phyloP scores from a whole-genome alignment of 768 basidiomycete genomes.

The Boletus sensibilis region DNA sequence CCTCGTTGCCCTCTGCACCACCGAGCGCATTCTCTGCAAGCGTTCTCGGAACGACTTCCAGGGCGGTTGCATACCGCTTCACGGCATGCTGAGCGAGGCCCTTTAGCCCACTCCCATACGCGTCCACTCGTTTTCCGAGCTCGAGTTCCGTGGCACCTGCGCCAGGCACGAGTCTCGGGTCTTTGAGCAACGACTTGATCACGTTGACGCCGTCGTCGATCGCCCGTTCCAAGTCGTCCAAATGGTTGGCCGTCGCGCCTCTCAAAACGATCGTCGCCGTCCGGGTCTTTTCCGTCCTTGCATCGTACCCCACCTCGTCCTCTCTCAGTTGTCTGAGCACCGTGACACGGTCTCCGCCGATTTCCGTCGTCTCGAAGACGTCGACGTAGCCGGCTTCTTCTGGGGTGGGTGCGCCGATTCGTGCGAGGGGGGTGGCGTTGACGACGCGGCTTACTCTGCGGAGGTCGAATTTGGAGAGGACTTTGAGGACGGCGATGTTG shows the following conservation, averaged over 20 bases:
- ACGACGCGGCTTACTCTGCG: conserved; percentile 92
- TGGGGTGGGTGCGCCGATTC: conserved; percentile 91
- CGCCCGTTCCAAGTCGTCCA: conserved; percentile 95
- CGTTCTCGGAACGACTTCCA: conserved; percentile 91
- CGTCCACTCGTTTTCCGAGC: conserved; percentile 80
- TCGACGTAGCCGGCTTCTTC: conserved; percentile 96
- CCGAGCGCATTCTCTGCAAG: conserved; percentile 94
- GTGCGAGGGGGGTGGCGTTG: conserved; percentile 93
- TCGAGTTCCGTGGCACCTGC: conserved; percentile 95
- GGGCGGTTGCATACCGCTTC: conserved; percentile 81
- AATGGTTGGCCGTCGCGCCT: conserved; percentile 89
- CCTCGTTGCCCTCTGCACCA: conserved; percentile 89
- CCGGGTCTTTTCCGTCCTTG: conserved; percentile 65
- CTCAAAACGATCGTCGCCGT: conserved; percentile 95
- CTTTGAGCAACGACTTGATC: conserved; percentile 89
- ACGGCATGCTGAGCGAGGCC: conserved; percentile 94
- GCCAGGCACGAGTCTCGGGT: conserved; percentile 86
- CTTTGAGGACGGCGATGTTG: conserved; percentile 93
- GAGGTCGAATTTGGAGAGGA: conserved; percentile 96
- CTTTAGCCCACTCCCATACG: conserved; percentile 83
- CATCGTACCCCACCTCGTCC: conserved; percentile 65
- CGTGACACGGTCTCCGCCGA: conserved; percentile 97
- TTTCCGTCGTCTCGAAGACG: conserved; percentile 91
- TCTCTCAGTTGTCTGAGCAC: conserved; percentile 81
- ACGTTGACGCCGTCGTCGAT: conserved; percentile 97